A percentile compares a stretch with the other conserved stretches of the same genome.
Conservation (phyloP, 2,329 filamentous ascomycete species). For the Penicillium vulpinum region DNA sequence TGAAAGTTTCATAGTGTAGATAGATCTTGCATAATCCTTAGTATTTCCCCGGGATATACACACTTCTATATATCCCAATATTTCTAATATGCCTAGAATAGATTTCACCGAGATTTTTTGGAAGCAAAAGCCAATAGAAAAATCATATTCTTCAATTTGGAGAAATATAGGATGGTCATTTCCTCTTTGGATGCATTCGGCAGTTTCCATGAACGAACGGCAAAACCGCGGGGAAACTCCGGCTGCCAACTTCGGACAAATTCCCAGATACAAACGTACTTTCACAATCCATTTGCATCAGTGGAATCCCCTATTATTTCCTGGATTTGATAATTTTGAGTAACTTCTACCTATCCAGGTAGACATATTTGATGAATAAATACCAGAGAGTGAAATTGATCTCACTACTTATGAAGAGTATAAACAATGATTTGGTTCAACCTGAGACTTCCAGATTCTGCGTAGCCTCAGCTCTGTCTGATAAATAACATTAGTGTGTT, state of each 20-base stretch:
- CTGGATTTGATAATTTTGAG: too few species aligned
- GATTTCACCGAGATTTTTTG: neutral
- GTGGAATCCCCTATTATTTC: too few species aligned
- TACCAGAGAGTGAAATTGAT: too few species aligned
- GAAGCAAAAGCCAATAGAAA: neutral
- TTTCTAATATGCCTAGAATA: neutral
- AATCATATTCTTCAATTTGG: neutral
- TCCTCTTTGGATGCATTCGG: constrained; percentile 3
- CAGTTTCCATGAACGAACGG: constrained; percentile 1
- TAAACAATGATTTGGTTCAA: too few species aligned
- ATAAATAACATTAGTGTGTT: too few species aligned
- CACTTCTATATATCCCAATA: constrained; percentile 5
- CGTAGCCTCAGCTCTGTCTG: too few species aligned
- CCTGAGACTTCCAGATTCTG: too few species aligned
- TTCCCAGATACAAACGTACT: constrained; percentile 1
- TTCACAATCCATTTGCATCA: too few species aligned
- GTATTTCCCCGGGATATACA: neutral
- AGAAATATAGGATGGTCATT: neutral
- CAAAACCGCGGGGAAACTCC: constrained; percentile 10
- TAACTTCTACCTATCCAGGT: too few species aligned
- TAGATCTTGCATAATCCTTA: neutral
- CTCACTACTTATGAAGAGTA: too few species aligned
- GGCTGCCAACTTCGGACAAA: neutral
- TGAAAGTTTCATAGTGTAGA: constrained; percentile 1
- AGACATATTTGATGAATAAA: too few species aligned